phyloP scores from a whole-genome alignment of 1,139 yeast genomes.

The Geotrichum phurueaensis region DNA sequence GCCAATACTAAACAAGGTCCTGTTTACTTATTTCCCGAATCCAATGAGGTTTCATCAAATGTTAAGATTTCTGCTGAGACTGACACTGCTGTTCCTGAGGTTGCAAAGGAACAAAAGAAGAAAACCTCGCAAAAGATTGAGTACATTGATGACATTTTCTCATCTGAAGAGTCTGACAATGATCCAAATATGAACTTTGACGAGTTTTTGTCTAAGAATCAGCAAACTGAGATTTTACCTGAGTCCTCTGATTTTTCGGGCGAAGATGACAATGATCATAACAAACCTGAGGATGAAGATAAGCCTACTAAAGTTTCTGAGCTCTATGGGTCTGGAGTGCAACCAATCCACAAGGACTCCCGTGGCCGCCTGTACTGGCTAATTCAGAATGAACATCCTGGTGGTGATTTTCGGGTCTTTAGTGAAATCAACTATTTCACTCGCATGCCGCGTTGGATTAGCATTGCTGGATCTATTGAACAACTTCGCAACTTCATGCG shows the following conservation, averaged over 20 bases:
- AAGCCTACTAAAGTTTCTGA: constrained; percentile 1
- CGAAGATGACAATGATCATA: background rate
- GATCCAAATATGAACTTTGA: background rate
- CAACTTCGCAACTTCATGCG: background rate
- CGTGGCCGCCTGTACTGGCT: constrained; percentile 2
- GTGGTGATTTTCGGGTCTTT: constrained; percentile 6
- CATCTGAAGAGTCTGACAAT: constrained; percentile 1
- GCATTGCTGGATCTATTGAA: background rate
- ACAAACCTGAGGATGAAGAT: background rate
- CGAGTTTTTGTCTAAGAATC: background rate
- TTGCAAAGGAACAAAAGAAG: background rate
- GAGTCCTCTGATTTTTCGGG: background rate
- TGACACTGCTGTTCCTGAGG: background rate
- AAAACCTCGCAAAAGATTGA: background rate
- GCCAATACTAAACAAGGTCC: background rate
- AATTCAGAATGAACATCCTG: constrained; percentile 11
- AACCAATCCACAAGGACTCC: constrained; percentile 2
- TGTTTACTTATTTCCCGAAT: background rate
- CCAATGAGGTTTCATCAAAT: background rate
- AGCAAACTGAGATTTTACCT: background rate
- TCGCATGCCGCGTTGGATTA: background rate
- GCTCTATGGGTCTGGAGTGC: constrained; percentile 8
- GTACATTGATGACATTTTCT: background rate
- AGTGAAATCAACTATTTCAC: constrained; percentile 3
- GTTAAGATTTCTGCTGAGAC: background rate